A percentile compares a stretch with the other conserved stretches of the same genome.
phyloP scores from a whole-genome alignment of 768 basidiomycete genomes.

The Leccinum variicolor region DNA sequence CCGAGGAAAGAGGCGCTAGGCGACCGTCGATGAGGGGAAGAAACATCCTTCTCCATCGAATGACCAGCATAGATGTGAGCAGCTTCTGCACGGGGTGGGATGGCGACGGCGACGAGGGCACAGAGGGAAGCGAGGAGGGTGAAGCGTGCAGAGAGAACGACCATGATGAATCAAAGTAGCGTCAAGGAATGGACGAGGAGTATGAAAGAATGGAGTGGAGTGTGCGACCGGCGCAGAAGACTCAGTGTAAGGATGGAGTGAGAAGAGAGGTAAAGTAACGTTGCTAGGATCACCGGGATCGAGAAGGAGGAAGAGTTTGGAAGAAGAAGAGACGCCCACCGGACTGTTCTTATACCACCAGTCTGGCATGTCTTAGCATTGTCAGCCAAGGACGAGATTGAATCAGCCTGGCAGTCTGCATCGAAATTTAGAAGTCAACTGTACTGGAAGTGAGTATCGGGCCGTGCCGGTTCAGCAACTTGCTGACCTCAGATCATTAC shows the following conservation, averaged over 20 bases:
- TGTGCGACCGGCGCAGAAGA: constrained; percentile 21
- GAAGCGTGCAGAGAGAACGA: constrained; percentile 46
- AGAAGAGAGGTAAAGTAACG: constrained; percentile 16
- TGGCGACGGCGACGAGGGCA: constrained; percentile 38
- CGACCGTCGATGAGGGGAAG: not conserved
- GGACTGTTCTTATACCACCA: constrained; percentile 19
- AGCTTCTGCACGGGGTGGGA: constrained; percentile 32
- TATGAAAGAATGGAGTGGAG: constrained; percentile 13
- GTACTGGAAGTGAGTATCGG: not conserved
- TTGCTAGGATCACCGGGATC: constrained; percentile 55
- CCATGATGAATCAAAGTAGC: constrained; percentile 39
- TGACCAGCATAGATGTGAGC: constrained; percentile 34
- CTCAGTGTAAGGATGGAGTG: constrained; percentile 20
- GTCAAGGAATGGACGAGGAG: constrained; percentile 9
- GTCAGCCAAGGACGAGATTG: constrained; percentile 16
- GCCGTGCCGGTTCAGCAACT: not conserved
- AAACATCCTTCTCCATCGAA: constrained; percentile 2
- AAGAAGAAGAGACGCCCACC: constrained; percentile 22
- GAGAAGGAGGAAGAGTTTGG: constrained; percentile 35
- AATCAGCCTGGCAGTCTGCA: constrained; percentile 10
- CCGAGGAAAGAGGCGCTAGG: not conserved
- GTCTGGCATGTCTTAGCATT: constrained; percentile 12
- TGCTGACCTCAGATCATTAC: not conserved
- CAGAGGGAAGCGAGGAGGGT: constrained; percentile 44
- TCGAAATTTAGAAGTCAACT: constrained; percentile 3